phyloP scores from a whole-genome alignment of 768 basidiomycete species.

The Coprinopsis cinerea region DNA sequence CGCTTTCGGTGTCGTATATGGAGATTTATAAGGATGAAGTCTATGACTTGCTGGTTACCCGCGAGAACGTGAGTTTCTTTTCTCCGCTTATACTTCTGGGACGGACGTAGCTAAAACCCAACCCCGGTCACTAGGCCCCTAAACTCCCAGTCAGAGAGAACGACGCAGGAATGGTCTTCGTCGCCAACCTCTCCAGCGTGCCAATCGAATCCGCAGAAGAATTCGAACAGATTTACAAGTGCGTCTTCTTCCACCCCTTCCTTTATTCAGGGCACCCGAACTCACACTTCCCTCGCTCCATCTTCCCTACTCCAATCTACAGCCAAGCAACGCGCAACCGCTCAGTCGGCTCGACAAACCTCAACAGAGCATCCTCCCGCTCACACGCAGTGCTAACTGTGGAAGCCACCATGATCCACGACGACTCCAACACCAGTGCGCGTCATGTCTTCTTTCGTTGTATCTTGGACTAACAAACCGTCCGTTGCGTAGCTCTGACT shows the following conservation, averaged over 20 bases:
- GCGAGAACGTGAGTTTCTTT: constrained; percentile 50
- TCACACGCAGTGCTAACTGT: constrained; percentile 86
- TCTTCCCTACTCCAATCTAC: constrained; percentile 3
- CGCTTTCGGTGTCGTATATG: constrained; percentile 67
- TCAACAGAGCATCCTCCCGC: constrained; percentile 81
- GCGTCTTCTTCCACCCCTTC: constrained; percentile 12
- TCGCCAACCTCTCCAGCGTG: constrained; percentile 43
- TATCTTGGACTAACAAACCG: not conserved
- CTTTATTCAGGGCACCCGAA: not conserved
- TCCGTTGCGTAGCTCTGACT: constrained; percentile 41
- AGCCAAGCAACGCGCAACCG: constrained; percentile 72
- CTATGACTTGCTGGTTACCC: constrained; percentile 74
- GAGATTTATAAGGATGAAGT: constrained; percentile 92
- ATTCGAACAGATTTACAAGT: constrained; percentile 45
- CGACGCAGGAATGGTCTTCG: constrained; percentile 47
- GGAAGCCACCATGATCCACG: constrained; percentile 53
- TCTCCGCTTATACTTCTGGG: not conserved
- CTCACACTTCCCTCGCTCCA: not conserved
- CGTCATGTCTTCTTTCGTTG: constrained; percentile 1
- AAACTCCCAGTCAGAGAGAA: constrained; percentile 52
- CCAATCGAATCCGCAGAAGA: constrained; percentile 36
- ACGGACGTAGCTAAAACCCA: too few relatives aligned
- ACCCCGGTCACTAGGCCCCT: too few relatives aligned
- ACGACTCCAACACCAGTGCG: constrained; percentile 48
- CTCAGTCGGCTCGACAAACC: constrained; percentile 79